A percentile compares a stretch with the other conserved stretches of the same genome.
These are phyloP conservation scores for Decorospora gaudefroyi DNA, from an alignment of 2,329 filamentous ascomycete genomes.

Conservation along the genomic window DNA sequence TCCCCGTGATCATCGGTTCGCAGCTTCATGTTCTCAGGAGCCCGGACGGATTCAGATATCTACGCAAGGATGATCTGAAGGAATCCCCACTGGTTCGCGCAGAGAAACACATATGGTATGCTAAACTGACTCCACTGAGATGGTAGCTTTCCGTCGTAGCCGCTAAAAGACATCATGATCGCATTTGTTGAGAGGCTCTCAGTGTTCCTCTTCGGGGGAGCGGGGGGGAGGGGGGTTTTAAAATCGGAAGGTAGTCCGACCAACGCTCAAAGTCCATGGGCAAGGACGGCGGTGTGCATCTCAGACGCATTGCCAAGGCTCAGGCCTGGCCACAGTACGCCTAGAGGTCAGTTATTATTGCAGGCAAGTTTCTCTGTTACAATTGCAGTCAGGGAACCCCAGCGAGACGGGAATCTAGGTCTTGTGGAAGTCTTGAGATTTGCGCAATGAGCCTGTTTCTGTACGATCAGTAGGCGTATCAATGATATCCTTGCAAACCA, in stretches of 20 bases:
- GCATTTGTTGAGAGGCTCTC: conserved; percentile 1
- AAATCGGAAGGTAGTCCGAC: conserved; percentile 7
- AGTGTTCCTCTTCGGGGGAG: conserved; percentile 2
- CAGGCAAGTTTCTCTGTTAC: too few relatives aligned
- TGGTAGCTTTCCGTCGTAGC: not conserved
- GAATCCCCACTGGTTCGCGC: conserved; percentile 1
- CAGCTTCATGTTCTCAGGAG: not conserved
- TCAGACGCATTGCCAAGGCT: conserved; percentile 1
- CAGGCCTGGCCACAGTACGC: not conserved
- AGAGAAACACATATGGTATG: not conserved
- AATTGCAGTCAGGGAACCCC: too few relatives aligned
- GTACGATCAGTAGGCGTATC: too few relatives aligned
- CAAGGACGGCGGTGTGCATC: conserved; percentile 10
- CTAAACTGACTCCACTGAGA: not conserved
- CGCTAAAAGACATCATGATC: not conserved
- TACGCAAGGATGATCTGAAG: conserved; percentile 3
- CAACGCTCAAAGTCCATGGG: not conserved
- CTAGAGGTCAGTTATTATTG: too few relatives aligned
- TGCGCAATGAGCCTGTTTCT: too few relatives aligned
- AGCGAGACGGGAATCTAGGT: too few relatives aligned
- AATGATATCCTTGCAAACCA: too few relatives aligned
- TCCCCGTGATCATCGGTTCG: conserved; percentile 1
- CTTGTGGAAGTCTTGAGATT: too few relatives aligned
- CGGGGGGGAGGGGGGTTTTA: too few relatives aligned
- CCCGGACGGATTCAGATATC: not conserved